Percentiles rank a stretch among this genome's conserved stretches.
Conservation (phyloP, 2,329 filamentous ascomycete species). For the Epichloe coenophiala region DNA sequence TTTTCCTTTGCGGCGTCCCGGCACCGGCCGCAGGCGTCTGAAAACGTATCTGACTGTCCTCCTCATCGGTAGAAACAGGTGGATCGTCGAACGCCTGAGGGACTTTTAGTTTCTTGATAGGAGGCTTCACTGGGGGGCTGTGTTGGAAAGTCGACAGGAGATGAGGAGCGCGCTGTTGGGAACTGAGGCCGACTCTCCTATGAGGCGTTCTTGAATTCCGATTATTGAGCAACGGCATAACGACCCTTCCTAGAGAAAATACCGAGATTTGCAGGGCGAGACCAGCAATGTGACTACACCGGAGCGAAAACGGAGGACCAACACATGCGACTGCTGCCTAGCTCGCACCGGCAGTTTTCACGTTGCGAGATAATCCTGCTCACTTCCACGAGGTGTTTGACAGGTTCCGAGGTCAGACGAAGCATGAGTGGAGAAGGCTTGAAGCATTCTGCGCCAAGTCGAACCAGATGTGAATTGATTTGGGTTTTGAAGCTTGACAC, state of each 20-base stretch:
- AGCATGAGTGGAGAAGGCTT: not conserved
- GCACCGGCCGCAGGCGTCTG: slow-evolving; percentile 3
- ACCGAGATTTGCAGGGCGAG: not conserved
- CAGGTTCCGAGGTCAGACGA: not conserved
- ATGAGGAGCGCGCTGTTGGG: slow-evolving; percentile 1
- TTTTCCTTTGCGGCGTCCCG: not conserved
- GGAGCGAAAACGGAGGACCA: not conserved
- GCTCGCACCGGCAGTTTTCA: not conserved
- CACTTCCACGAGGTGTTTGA: not conserved
- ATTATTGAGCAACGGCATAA: slow-evolving; percentile 5
- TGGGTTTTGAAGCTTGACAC: not conserved
- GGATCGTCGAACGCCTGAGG: slow-evolving; percentile 9
- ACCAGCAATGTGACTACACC: not conserved
- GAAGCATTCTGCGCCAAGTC: not conserved
- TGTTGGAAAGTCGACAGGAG: slow-evolving; percentile 8
- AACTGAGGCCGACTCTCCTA: slow-evolving; percentile 13
- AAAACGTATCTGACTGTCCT: slow-evolving; percentile 5
- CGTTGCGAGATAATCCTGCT: not conserved
- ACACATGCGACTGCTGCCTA: not conserved
- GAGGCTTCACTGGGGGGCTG: not conserved
- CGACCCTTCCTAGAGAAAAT: not conserved
- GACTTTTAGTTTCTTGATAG: slow-evolving; percentile 5
- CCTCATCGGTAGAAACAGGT: slow-evolving; percentile 18
- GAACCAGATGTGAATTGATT: not conserved
- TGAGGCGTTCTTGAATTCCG: not conserved